Evolutionary conservation across 2,329 filamentous ascomycete species (phyloP).

Genomic region (Stromatinia cepivora): DNA sequence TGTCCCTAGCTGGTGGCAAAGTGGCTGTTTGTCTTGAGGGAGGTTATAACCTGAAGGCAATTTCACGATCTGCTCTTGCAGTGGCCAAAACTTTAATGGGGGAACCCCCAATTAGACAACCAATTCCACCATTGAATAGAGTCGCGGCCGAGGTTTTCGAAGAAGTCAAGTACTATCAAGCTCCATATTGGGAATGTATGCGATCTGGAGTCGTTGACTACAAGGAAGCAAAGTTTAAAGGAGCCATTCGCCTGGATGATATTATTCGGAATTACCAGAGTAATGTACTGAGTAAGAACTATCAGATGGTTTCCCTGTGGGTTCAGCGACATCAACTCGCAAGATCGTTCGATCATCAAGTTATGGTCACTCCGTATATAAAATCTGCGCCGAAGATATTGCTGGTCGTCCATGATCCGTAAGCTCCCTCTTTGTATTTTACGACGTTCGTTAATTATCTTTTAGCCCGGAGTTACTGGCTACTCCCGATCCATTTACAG

Average conservation of each 20-base stretch:
- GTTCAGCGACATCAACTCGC: constrained; percentile 73
- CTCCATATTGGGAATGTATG: constrained; percentile 85
- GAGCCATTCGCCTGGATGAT: constrained; percentile 70
- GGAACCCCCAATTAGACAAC: constrained; percentile 72
- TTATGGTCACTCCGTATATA: constrained; percentile 76
- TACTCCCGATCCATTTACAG: constrained; percentile 67
- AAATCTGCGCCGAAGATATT: constrained; percentile 67
- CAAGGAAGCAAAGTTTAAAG: constrained; percentile 52
- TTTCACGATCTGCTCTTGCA: constrained; percentile 87
- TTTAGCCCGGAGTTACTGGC: constrained; percentile 68
- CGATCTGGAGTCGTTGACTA: constrained; percentile 64
- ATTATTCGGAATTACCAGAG: constrained; percentile 77
- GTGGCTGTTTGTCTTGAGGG: constrained; percentile 92
- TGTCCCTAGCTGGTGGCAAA: constrained; percentile 88
- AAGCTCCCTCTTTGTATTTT: constrained; percentile 43
- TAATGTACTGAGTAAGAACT: constrained; percentile 66
- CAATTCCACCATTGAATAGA: constrained; percentile 56
- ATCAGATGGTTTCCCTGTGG: constrained; percentile 77
- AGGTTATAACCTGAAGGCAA: constrained; percentile 90
- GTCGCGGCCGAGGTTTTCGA: constrained; percentile 58
- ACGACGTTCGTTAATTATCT: constrained; percentile 25
- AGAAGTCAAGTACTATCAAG: constrained; percentile 60
- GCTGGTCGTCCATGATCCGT: constrained; percentile 90
- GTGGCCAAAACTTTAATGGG: constrained; percentile 94
- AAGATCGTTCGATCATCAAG: constrained; percentile 81